Evolutionary conservation across 179 eudicot genomes (phyloP).

Genomic region (Camellia oleifera): DNA sequence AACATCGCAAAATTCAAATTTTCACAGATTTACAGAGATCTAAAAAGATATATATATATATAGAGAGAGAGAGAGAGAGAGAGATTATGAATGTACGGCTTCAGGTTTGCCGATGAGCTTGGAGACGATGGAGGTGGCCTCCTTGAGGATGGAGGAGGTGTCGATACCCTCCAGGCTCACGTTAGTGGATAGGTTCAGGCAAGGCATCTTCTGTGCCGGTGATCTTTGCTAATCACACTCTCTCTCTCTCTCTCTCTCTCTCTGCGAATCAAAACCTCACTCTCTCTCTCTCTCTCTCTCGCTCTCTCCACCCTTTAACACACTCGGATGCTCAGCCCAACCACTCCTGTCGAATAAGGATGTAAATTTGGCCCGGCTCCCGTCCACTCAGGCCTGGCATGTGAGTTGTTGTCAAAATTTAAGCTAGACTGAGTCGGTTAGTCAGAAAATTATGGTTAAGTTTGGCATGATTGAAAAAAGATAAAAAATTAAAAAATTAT

Average conservation of each 20-base stretch:
- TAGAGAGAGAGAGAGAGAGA: neutral
- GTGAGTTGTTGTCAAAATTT: too few species aligned
- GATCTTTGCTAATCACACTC: too few species aligned
- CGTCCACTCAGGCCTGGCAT: too few species aligned
- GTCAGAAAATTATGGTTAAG: too few species aligned
- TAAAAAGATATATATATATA: neutral
- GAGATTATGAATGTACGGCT: slow-evolving; percentile 23
- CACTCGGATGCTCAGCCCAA: neutral
- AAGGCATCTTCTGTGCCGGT: slow-evolving; percentile 41
- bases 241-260: neutral
- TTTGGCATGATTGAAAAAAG: too few species aligned
- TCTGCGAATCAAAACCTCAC: neutral
- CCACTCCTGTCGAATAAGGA: too few species aligned
- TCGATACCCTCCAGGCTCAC: slow-evolving; percentile 53
- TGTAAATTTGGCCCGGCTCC: too few species aligned
- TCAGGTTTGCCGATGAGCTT: slow-evolving; percentile 53
- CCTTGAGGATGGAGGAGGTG: slow-evolving; percentile 43
- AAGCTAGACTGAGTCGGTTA: too few species aligned
- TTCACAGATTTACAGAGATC: neutral
- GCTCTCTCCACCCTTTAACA: neutral
- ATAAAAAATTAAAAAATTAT: too few species aligned
- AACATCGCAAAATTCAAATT: neutral
- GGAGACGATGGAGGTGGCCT: slow-evolving; percentile 45
- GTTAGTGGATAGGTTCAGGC: slow-evolving; percentile 51
- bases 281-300: neutral